Evolutionary conservation across 805 yeast species (phyloP).

Genomic region (Cyberlindnera saturnus): DNA sequence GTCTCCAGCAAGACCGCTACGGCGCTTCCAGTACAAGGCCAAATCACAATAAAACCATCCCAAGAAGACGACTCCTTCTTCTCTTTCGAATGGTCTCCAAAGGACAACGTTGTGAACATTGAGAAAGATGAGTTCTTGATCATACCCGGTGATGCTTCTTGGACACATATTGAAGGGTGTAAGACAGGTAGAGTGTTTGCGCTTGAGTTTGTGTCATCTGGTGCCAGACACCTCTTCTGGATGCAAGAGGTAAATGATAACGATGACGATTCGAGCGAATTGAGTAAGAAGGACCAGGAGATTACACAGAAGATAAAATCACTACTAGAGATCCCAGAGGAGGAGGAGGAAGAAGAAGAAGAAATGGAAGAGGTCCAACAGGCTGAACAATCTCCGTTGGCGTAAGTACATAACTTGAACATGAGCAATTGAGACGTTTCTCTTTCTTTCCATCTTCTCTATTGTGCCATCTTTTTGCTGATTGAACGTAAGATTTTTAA

Average conservation of each 20-base stretch:
- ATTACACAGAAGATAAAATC: slow-evolving; percentile 43
- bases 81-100: slow-evolving; percentile 69
- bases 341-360: slow-evolving; percentile 30
- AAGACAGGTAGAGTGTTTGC: slow-evolving; percentile 73
- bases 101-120: slow-evolving; percentile 38
- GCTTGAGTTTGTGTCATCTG: slow-evolving; percentile 56
- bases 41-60: slow-evolving; percentile 51
- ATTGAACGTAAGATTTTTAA: neutral
- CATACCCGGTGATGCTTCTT: slow-evolving; percentile 81
- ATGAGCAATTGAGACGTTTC: neutral
- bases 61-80: slow-evolving; percentile 68
- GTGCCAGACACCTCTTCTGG: slow-evolving; percentile 58
- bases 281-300: slow-evolving; percentile 53
- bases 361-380: slow-evolving; percentile 5
- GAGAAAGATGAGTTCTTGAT: slow-evolving; percentile 61
- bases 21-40: slow-evolving; percentile 68
- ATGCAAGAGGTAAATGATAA: slow-evolving; percentile 65
- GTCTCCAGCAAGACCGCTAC: slow-evolving; percentile 55
- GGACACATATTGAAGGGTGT: slow-evolving; percentile 65
- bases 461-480: neutral
- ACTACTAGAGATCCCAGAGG: slow-evolving; percentile 37
- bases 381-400: slow-evolving; percentile 2
- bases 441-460: neutral
- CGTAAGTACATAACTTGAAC: slow-evolving; percentile 9
- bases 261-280: slow-evolving; percentile 50